These are phyloP conservation scores for Penicillium sp. DNA, from an alignment of 2,329 filamentous ascomycete species.

Conservation along the genomic window DNA sequence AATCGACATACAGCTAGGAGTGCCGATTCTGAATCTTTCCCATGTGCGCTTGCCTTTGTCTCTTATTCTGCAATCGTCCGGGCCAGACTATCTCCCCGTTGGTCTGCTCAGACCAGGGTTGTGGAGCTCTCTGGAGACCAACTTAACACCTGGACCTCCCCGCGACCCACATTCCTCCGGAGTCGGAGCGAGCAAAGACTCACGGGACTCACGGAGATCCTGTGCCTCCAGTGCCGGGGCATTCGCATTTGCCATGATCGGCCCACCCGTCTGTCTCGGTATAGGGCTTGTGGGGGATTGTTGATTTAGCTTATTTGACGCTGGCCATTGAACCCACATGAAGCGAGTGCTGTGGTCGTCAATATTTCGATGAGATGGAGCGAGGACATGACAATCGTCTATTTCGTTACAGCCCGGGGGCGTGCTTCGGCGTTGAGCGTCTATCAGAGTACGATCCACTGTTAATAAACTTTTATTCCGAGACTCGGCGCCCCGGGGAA, in stretches of 20 bases:
- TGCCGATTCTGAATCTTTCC: background rate
- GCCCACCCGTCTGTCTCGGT: constrained; percentile 1
- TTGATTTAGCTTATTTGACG: constrained; percentile 5
- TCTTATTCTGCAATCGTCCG: background rate
- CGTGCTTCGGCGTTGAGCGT: background rate
- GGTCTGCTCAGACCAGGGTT: constrained; percentile 8
- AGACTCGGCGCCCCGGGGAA: constrained; percentile 11
- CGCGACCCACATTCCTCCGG: constrained; percentile 10
- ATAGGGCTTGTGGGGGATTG: background rate
- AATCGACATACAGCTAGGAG: background rate
- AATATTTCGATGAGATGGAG: background rate
- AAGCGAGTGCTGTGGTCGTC: background rate
- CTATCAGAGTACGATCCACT: constrained; percentile 2
- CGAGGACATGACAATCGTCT: background rate
- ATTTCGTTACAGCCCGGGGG: background rate
- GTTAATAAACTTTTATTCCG: constrained; percentile 9
- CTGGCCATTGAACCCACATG: background rate
- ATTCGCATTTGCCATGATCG: background rate
- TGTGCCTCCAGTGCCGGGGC: background rate
- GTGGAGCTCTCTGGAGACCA: constrained; percentile 8
- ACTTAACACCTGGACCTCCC: background rate
- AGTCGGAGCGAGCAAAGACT: background rate
- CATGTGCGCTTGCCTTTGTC: background rate
- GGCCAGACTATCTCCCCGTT: constrained; percentile 5
- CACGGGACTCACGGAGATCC: background rate